phyloP scores from a whole-genome alignment of 352 stramenopile species.

The Phytophthora pinifolia region DNA sequence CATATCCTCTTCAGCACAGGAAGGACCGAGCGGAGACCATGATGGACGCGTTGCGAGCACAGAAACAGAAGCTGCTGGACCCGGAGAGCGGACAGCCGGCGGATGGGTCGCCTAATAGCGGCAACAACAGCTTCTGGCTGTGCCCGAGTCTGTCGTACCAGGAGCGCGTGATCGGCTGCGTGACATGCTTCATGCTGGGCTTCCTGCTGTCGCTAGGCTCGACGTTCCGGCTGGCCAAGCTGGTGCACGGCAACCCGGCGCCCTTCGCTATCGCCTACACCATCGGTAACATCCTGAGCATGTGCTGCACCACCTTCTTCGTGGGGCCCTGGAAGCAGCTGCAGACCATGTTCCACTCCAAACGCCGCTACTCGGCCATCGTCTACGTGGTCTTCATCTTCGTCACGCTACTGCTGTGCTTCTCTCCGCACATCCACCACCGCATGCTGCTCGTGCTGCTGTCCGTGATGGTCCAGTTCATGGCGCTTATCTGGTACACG shows the following conservation, averaged over 20 bases:
- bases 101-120: conserved; percentile 30
- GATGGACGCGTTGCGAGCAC: conserved; percentile 62
- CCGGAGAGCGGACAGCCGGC: conserved; percentile 46
- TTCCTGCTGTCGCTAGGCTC: conserved; percentile 85
- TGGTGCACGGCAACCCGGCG: conserved; percentile 74
- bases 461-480: conserved; percentile 75
- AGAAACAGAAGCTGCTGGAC: conserved; percentile 84
- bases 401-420: conserved; percentile 76
- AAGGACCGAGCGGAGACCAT: conserved; percentile 23
- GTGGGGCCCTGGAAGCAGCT: conserved; percentile 80
- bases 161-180: conserved; percentile 79
- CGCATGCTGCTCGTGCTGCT: conserved; percentile 71
- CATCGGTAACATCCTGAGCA: conserved; percentile 81
- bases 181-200: conserved; percentile 79
- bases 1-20: background rate
- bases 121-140: conserved; percentile 35
- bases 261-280: conserved; percentile 88
- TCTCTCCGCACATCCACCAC: conserved; percentile 64
- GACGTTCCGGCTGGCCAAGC: conserved; percentile 73
- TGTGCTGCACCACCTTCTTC: conserved; percentile 87
- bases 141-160: conserved; percentile 84
- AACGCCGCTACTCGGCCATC: conserved; percentile 65
- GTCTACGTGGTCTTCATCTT: conserved; percentile 83
- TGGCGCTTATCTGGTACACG: conserved; percentile 85
- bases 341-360: conserved; percentile 83